Base-by-base conservation (phyloP, 495 filamentous ascomycete genomes). In the Tricharina praecox region DNA sequence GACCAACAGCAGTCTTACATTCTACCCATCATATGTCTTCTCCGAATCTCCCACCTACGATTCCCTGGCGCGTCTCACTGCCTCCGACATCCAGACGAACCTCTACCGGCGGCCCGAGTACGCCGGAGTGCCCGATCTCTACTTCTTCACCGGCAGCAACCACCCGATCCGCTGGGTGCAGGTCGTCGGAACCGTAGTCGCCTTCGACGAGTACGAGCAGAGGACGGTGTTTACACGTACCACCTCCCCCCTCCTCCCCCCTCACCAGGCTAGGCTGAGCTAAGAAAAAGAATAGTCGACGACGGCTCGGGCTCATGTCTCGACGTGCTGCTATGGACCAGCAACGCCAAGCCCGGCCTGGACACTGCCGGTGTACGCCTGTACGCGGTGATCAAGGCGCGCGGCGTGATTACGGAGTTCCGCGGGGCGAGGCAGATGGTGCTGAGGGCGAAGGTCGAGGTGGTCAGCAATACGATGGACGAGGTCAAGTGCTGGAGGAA, bases 101-200 rank as follows among this genome's bases (percentile, higher is more conserved):
- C 64, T 94, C 23, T 60, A 65, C 35, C 63, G 64, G 38, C 71
- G 74, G 38, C 59, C 65, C 2, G 83, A 82, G 82, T 64, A 20
- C 55, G 43, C 44, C 20, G 45, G 45, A 43, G 39, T 34, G 8
- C 15, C 37, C 50, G 66, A 77, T 54, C 64, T 88, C 16, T 53
- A 50, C 50, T 57, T 50, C 32, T 90, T 75, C 66, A 86, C 88
- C 66, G 69, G 79, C 66, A 58, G 71, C 26, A 95, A 95, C 67
- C 85, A 96, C 63, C 90, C 92, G 0, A 80, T 96, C 50, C 78
- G 77, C 69, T 94, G 77, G 73, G 75, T 90, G 33, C 75, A 78
- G 51, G 54, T 95, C 15, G 71, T 79, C 19, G 90, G 88, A 10
- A 62, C 79, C 13, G 71, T 97, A 16, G 79, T 93, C 39, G 80